Percentiles rank a stretch among this genome's conserved stretches.
Evolutionary conservation across 163 green algal species (phyloP).

Genomic region (Chlorella variabilis): DNA sequence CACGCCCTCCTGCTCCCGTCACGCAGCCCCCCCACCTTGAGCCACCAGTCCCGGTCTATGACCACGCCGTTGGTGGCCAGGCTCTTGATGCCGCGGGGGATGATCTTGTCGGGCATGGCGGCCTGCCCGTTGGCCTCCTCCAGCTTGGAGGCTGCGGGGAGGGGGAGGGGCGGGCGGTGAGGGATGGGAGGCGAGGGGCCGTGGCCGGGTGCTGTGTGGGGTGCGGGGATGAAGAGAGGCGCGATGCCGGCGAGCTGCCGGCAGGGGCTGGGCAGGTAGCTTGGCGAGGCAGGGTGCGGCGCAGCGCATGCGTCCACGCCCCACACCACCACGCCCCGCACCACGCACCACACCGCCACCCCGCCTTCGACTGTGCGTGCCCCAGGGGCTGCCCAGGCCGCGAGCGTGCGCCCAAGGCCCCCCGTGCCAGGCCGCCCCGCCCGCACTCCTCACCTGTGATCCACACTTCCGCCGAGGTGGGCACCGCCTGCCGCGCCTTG

Average conservation of each 20-base stretch:
- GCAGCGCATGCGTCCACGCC: too few relatives aligned
- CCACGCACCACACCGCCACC: too few relatives aligned
- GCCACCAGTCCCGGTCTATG: slow-evolving; percentile 92
- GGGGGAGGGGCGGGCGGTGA: slow-evolving; percentile 47
- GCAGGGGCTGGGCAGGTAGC: too few relatives aligned
- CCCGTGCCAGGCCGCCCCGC: background rate
- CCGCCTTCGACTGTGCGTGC: too few relatives aligned
- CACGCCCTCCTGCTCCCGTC: background rate
- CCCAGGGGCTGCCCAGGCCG: too few relatives aligned
- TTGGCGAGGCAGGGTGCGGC: too few relatives aligned
- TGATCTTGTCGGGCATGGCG: slow-evolving; percentile 76
- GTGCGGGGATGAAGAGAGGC: too few relatives aligned
- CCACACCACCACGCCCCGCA: too few relatives aligned
- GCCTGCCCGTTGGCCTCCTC: slow-evolving; percentile 92
- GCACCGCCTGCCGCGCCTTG: slow-evolving; percentile 90
- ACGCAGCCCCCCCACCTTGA: slow-evolving; percentile 62
- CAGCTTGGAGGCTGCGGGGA: slow-evolving; percentile 85
- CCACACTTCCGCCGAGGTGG: slow-evolving; percentile 86
- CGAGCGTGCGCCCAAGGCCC: background rate
- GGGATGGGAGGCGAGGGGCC: too few relatives aligned
- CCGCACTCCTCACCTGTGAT: slow-evolving; percentile 20
- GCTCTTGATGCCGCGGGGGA: slow-evolving; percentile 76
- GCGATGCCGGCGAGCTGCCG: too few relatives aligned
- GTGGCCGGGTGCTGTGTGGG: too few relatives aligned
- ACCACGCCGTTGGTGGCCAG: slow-evolving; percentile 81